Evolutionary conservation across 2,329 filamentous ascomycete species (phyloP), one percentile per base, ranked within the genome.

Genomic region (Bertia moriformis): DNA sequence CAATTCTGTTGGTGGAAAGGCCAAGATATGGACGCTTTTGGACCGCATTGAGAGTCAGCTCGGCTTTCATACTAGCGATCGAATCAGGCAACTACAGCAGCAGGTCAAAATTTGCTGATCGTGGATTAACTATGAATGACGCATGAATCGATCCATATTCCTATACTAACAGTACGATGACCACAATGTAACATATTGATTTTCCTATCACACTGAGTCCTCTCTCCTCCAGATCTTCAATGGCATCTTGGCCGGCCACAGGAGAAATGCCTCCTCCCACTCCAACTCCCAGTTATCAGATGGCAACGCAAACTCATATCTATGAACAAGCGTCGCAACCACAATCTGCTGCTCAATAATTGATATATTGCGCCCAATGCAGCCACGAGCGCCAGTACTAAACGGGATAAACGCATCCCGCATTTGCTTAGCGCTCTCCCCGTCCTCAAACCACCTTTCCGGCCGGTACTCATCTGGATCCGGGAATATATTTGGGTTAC

Each of bases 401-500:
- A 35, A 35, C 7, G 32, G 32, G 17, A 35, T 13, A 15, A 35
- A 35, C 32, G 15, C 10, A 14, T 10, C 12, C 15, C 17, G 32
- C 10, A 17, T 7, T 14, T 35, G 7, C 7, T 13, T 18, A 7
- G 10, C 15, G n/a, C n/a, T n/a, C n/a, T n/a, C n/a, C 12, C 32
- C 32, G 10, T 35, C 32, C 15, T 13, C 15, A 10, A 35, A 15
- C 32, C 32, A 35, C 17, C 32, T 7, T 12, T 17, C 32, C 7
- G 32, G 32, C 32, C 17, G 7, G 15, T 35, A 35, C 7, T 13
- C 17, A 7, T 35, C 12, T 17, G 32, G 32, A 7, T 35, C 32
- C 32, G 12, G 12, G 15, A 35, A 35, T 7, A 35, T 7, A 12
- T 35, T 15, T 13, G 32, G 32, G 17, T 35, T 18, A 12, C 48